Percentiles rank a stretch among this genome's conserved stretches.
Evolutionary conservation across 2,329 filamentous ascomycete genomes (phyloP).

Genomic region (Diaporthe sp.): DNA sequence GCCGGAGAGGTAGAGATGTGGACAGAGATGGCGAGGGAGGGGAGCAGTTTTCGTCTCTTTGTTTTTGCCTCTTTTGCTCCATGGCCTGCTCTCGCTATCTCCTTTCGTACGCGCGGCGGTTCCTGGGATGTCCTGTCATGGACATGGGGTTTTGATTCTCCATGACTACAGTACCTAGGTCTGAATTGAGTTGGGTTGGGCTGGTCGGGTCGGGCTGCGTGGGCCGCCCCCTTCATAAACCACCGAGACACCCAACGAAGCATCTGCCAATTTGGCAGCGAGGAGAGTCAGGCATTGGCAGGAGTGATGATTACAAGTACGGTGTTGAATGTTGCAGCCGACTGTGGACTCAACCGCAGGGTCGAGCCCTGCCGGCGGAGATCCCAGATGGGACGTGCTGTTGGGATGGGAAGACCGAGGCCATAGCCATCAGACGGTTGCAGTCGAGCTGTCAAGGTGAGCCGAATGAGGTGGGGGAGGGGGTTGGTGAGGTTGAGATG

Average conservation of each 20-base stretch:
- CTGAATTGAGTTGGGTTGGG: background rate
- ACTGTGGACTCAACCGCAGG: background rate
- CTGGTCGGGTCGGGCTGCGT: background rate
- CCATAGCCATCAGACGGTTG: constrained; percentile 14
- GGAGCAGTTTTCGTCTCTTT: background rate
- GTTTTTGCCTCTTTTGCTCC: background rate
- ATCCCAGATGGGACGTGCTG: constrained; percentile 3
- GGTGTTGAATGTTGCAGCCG: background rate
- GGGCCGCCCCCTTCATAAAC: background rate
- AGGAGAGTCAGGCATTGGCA: background rate
- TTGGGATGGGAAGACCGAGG: background rate
- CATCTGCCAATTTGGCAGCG: background rate
- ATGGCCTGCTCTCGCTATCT: background rate
- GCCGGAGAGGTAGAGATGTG: background rate
- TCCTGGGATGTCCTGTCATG: constrained; percentile 4
- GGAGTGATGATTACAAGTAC: background rate
- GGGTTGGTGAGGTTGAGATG: background rate
- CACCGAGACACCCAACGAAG: background rate
- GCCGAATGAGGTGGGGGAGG: no score
- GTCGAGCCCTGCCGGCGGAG: constrained; percentile 7
- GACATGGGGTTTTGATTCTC: background rate
- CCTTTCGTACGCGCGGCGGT: constrained; percentile 3
- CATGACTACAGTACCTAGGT: background rate
- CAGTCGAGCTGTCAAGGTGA: constrained; percentile 14
- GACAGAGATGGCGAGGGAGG: background rate